Base-by-base conservation (phyloP, 164 flowering plant genomes). In the Protea cynaroides region DNA sequence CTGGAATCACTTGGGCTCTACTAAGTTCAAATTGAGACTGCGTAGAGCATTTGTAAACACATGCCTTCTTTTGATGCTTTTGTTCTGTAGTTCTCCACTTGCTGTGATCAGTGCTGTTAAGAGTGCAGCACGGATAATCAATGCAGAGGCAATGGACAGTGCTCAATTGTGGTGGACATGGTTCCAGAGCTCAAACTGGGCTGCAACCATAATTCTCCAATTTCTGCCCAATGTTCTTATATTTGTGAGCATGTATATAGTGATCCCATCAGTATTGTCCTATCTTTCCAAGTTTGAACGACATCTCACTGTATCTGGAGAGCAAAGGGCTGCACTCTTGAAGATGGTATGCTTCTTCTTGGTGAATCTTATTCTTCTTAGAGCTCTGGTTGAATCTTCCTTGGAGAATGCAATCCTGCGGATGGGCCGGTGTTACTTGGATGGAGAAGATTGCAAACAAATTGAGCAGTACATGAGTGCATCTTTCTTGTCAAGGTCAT, bases 301-400 rank as follows among this genome's bases (percentile, higher is more conserved):
- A 55, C 97, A 95, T 78, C 74, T 92, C 6, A 90, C 98, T 21
- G 89, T 92, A 3, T 92, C 97, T 36, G 89, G 96, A 19, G 98
- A 95, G 83, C 99, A 95, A 65, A 80, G 96, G 73, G 99, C 99
- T 40, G 96, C 97, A 54, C 82, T 92, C 47, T 59, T 92, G 79
- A 95, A 95, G 76, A 86, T 95, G 99, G 92, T 95, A 59, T 92
- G 98, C 74, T 95, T 95, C 77, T 95, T 95, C 72, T 77, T 95
- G 56, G 99, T 95, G 8, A 95, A 92, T 75, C 92, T 95, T 61
- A 92, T 95, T 43, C 79, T 95, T 18, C 63, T 95, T 62, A 84
- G 94, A 68, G 97, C 82, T 57, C 65, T 95, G 59, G 92, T 95
- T 29, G 99, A 92, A 63, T 92, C 99, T 17, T 90, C 99, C 1